A percentile compares a stretch with the other conserved stretches of the same genome.
Evolutionary conservation across 106 monocot species (phyloP).

Genomic region (Agapanthus africanus): DNA sequence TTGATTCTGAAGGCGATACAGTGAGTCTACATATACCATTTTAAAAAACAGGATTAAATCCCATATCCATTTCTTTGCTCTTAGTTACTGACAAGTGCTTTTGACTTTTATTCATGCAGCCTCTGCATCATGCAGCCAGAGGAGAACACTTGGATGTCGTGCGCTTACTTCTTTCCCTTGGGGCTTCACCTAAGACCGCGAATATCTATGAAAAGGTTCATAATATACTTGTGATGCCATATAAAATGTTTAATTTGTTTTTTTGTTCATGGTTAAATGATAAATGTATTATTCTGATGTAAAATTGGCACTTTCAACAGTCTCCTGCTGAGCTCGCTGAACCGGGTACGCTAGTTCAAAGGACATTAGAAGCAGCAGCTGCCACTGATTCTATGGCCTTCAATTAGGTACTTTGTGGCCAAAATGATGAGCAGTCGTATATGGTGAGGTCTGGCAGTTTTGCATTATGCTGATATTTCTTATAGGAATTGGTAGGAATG

Average conservation of each 20-base stretch:
- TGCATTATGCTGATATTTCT: neutral
- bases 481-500: neutral
- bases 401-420: constrained; percentile 2
- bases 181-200: constrained; percentile 50
- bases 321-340: constrained; percentile 83
- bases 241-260: neutral
- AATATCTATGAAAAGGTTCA: constrained; percentile 74
- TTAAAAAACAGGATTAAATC: neutral
- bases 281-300: neutral
- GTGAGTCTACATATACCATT: constrained; percentile 30
- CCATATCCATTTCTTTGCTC: neutral
- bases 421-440: neutral
- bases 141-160: constrained; percentile 75
- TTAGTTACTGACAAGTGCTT: neutral
- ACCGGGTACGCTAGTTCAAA: constrained; percentile 37
- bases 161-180: constrained; percentile 46
- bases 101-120: constrained; percentile 28
- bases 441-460: constrained; percentile 8
- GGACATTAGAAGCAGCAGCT: constrained; percentile 38
- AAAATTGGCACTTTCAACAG: constrained; percentile 23
- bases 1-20: constrained; percentile 82
- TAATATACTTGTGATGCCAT: neutral
- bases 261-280: neutral
- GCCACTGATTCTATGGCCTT: neutral
- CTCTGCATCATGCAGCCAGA: constrained; percentile 96